phyloP scores from a whole-genome alignment of 208 protist genomes.

The Polymyxa betae region DNA sequence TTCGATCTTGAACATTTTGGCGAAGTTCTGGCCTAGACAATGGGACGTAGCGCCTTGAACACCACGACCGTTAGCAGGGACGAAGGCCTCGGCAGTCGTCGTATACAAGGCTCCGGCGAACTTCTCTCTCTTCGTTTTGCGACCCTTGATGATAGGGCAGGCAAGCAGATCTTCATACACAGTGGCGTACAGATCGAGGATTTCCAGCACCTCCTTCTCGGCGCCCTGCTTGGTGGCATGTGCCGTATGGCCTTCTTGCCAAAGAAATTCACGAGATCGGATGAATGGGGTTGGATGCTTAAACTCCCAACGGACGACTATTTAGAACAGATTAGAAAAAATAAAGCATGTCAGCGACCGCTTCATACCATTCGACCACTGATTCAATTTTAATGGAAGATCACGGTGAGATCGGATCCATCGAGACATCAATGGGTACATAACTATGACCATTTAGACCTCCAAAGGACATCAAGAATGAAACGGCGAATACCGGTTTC shows the following conservation, averaged over 20 bases:
- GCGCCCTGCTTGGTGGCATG: constrained; percentile 52
- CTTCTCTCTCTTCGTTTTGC: constrained; percentile 97
- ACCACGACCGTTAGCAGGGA: constrained; percentile 90
- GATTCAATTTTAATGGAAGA: constrained; percentile 88
- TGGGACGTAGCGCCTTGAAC: constrained; percentile 83
- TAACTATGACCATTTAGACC: not conserved
- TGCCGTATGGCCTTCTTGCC: constrained; percentile 95
- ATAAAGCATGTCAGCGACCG: not conserved
- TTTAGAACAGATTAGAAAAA: constrained; percentile 74
- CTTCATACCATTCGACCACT: constrained; percentile 55
- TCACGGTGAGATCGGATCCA: constrained; percentile 97
- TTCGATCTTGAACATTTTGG: constrained; percentile 74
- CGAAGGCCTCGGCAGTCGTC: constrained; percentile 97
- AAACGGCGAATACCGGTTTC: constrained; percentile 97
- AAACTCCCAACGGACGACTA: constrained; percentile 99
- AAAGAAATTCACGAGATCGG: constrained; percentile 97
- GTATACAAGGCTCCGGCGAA: constrained; percentile 97
- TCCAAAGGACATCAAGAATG: not conserved
- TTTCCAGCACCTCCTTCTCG: constrained; percentile 43
- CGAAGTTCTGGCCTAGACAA: constrained; percentile 71
- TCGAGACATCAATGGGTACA: constrained; percentile 69
- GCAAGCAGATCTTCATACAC: constrained; percentile 96
- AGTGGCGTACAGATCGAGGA: constrained; percentile 56
- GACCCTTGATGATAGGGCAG: constrained; percentile 91
- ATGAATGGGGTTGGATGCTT: constrained; percentile 98